phyloP scores from a whole-genome alignment of 495 filamentous ascomycete species.

The Aspergillus kassunensis region DNA sequence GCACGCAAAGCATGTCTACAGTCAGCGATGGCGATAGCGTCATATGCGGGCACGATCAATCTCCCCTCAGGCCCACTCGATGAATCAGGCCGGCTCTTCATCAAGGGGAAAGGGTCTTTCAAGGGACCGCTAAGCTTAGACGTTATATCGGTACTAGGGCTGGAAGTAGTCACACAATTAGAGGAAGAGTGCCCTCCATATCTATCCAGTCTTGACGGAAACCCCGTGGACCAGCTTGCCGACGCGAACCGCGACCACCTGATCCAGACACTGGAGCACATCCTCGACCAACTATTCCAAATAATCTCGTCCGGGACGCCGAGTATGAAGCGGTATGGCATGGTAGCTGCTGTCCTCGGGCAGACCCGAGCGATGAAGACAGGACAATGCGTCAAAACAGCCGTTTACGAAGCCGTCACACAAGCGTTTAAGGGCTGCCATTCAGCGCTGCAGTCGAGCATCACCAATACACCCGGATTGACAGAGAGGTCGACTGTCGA shows the following conservation, averaged over 20 bases:
- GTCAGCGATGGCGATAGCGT: conserved; percentile 19
- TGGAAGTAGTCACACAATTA: conserved; percentile 23
- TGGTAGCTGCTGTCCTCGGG: conserved; percentile 16
- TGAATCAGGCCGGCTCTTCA: conserved; percentile 12
- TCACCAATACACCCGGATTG: not conserved
- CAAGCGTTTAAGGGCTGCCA: conserved; percentile 12
- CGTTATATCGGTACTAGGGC: conserved; percentile 17
- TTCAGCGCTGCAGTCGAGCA: conserved; percentile 9
- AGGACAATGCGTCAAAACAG: conserved; percentile 10
- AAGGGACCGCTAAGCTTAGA: conserved; percentile 23
- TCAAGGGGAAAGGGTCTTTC: conserved; percentile 16
- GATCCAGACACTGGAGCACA: conserved; percentile 17
- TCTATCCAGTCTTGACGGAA: not conserved
- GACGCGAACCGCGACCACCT: conserved; percentile 15
- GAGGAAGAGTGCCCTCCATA: conserved; percentile 15
- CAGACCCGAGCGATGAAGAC: conserved; percentile 23
- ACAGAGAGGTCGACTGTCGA: not conserved
- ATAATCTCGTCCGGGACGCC: conserved; percentile 19
- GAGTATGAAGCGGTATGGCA: conserved; percentile 21
- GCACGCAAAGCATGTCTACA: conserved; percentile 47
- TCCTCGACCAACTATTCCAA: conserved; percentile 19
- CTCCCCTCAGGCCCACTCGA: conserved; percentile 7
- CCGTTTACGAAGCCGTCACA: conserved; percentile 15
- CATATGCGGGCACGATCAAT: conserved; percentile 14
- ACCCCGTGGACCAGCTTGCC: conserved; percentile 12